These are phyloP conservation scores for Chamaecyparis obtusa DNA, from an alignment of 75 land plant species.

Conservation along the genomic window DNA sequence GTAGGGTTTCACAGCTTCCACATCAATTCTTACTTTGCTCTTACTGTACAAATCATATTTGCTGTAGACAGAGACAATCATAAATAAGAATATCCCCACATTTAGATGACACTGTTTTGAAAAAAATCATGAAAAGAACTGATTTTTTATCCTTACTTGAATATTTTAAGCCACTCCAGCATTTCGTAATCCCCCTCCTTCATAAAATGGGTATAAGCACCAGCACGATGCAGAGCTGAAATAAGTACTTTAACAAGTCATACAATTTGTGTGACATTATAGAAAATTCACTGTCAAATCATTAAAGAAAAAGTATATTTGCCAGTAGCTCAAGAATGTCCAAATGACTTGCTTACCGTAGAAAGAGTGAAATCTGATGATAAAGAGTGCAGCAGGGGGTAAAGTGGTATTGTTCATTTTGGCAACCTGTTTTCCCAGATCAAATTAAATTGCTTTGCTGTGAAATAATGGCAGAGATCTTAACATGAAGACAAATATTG, in stretches of 20 bases:
- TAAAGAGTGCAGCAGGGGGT: constrained; percentile 73
- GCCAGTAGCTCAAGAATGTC: too few species aligned
- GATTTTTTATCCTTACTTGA: constrained; percentile 45
- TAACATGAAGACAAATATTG: neutral
- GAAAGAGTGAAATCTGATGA: constrained; percentile 86
- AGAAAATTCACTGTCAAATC: too few species aligned
- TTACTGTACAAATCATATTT: constrained; percentile 89
- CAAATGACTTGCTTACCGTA: constrained; percentile 38
- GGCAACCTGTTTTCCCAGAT: constrained; percentile 47
- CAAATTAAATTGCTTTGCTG: neutral
- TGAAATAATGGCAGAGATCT: neutral
- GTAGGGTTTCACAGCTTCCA: constrained; percentile 79
- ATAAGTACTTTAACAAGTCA: neutral
- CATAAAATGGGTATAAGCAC: constrained; percentile 66
- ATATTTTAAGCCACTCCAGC: constrained; percentile 70
- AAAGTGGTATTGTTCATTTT: constrained; percentile 63
- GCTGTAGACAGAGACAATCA: constrained; percentile 24
- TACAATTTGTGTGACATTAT: too few species aligned
- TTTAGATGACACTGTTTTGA: neutral
- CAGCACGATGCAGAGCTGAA: constrained; percentile 70
- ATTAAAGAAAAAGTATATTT: too few species aligned
- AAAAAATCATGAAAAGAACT: neutral
- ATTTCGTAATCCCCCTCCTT: constrained; percentile 65
- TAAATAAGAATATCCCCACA: neutral
- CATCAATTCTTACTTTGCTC: constrained; percentile 71